A percentile compares a stretch with the other conserved stretches of the same genome.
Conservation (phyloP, 2,329 filamentous ascomycete genomes). For the Cadophora luteo-olivacea region DNA sequence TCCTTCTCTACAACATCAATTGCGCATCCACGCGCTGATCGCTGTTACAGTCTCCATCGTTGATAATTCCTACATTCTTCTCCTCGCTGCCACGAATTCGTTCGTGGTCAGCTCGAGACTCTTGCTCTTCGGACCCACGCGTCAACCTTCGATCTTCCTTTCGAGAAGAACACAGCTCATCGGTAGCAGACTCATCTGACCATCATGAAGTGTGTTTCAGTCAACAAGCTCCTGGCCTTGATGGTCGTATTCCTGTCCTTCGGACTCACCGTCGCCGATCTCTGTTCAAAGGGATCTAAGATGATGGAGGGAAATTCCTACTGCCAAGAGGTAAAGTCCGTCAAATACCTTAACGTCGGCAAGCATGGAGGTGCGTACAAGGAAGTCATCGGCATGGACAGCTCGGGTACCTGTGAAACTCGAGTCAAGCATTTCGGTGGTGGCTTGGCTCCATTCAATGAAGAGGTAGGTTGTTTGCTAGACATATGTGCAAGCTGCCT, state of each 20-base stretch:
- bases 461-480: slow-evolving; percentile 62
- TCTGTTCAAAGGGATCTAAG: slow-evolving; percentile 42
- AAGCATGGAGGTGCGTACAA: slow-evolving; percentile 66
- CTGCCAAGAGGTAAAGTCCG: slow-evolving; percentile 67
- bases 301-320: slow-evolving; percentile 65
- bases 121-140: slow-evolving; percentile 1
- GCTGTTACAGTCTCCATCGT: neutral
- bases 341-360: slow-evolving; percentile 71
- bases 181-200: neutral
- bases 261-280: slow-evolving; percentile 35
- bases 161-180: neutral
- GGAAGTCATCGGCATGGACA: slow-evolving; percentile 65
- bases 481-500: neutral
- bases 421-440: slow-evolving; percentile 61
- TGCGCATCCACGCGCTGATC: neutral
- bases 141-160: neutral
- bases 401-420: slow-evolving; percentile 60
- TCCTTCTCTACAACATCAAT: slow-evolving; percentile 1
- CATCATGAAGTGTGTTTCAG: slow-evolving; percentile 1
- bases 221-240: slow-evolving; percentile 7
- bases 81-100: neutral
- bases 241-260: neutral
- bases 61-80: neutral
- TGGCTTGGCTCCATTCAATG: slow-evolving; percentile 69
- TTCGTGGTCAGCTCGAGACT: slow-evolving; percentile 6